Percentiles rank a stretch among this genome's conserved stretches.
Conservation (phyloP, 2,329 filamentous ascomycete genomes). For the Setomelanomma holmii region DNA sequence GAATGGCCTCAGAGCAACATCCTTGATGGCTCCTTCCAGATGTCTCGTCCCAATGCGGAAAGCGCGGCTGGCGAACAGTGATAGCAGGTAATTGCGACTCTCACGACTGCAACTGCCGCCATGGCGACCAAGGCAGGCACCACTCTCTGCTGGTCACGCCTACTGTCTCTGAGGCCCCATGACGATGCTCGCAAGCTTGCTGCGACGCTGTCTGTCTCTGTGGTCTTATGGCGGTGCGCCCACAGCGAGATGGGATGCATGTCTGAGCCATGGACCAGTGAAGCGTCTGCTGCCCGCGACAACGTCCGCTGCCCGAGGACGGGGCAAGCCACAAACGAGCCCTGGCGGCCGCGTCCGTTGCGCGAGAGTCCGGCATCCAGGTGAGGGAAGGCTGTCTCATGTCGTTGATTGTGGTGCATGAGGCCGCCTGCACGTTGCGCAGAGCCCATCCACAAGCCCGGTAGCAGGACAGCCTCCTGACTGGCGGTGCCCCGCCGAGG, state of each 20-base stretch:
- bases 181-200: neutral
- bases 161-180: neutral
- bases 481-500: conserved; percentile 7
- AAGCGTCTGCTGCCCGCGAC: conserved; percentile 9
- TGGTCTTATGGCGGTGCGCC: too few relatives aligned
- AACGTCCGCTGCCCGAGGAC: conserved; percentile 4
- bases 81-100: conserved; percentile 2
- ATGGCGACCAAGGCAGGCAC: neutral
- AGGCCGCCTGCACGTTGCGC: conserved; percentile 31
- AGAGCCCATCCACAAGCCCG: conserved; percentile 33
- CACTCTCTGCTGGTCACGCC: too few relatives aligned
- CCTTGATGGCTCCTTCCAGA: conserved; percentile 6
- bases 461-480: conserved; percentile 29
- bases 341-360: conserved; percentile 26
- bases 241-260: neutral
- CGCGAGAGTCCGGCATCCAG: conserved; percentile 30
- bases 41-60: conserved; percentile 26
- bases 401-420: conserved; percentile 33
- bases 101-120: conserved; percentile 9
- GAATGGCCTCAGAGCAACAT: neutral
- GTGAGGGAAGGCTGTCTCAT: conserved; percentile 30
- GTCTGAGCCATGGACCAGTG: neutral
- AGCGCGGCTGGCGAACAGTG: conserved; percentile 7
- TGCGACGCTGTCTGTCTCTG: neutral
- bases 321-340: conserved; percentile 22